These are phyloP conservation scores for Metschnikowia anglica DNA, from an alignment of 805 yeast species.

Conservation along the genomic window DNA sequence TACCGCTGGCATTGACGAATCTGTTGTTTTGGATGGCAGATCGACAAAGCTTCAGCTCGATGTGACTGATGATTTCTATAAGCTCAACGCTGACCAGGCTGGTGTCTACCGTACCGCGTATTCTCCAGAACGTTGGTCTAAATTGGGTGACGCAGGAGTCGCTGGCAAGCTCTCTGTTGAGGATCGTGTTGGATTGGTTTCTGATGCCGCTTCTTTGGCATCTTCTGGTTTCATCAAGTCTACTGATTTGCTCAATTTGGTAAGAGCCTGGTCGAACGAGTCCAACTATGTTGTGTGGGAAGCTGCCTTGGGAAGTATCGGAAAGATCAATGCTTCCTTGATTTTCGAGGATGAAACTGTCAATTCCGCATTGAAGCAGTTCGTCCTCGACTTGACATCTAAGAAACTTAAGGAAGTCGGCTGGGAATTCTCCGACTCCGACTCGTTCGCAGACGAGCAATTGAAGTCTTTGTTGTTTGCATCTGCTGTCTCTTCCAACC, in stretches of 20 bases:
- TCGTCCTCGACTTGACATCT: constrained; percentile 54
- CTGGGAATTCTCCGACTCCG: constrained; percentile 57
- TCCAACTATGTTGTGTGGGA: constrained; percentile 67
- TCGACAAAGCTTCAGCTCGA: constrained; percentile 42
- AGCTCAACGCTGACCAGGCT: constrained; percentile 69
- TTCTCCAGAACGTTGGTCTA: constrained; percentile 64
- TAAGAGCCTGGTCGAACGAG: constrained; percentile 60
- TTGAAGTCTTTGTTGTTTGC: constrained; percentile 64
- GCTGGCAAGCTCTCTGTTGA: constrained; percentile 63
- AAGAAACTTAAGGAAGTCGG: constrained; percentile 59
- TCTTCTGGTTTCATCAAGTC: constrained; percentile 69
- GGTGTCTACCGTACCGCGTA: constrained; percentile 78
- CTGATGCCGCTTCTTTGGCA: constrained; percentile 75
- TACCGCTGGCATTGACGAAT: constrained; percentile 57
- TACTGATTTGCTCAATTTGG: constrained; percentile 56
- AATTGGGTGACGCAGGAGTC: constrained; percentile 61
- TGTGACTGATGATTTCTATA: constrained; percentile 51
- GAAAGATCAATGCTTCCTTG: constrained; percentile 52
- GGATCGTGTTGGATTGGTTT: constrained; percentile 76
- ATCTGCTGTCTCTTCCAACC: constrained; percentile 56
- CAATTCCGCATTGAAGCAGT: constrained; percentile 48
- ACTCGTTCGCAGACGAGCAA: constrained; percentile 60
- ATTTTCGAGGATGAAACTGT: constrained; percentile 50
- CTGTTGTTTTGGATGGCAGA: constrained; percentile 50
- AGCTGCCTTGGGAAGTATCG: constrained; percentile 51